These are phyloP conservation scores for Naegleria gruberi DNA, from an alignment of 208 protist genomes.

Conservation along the genomic window DNA sequence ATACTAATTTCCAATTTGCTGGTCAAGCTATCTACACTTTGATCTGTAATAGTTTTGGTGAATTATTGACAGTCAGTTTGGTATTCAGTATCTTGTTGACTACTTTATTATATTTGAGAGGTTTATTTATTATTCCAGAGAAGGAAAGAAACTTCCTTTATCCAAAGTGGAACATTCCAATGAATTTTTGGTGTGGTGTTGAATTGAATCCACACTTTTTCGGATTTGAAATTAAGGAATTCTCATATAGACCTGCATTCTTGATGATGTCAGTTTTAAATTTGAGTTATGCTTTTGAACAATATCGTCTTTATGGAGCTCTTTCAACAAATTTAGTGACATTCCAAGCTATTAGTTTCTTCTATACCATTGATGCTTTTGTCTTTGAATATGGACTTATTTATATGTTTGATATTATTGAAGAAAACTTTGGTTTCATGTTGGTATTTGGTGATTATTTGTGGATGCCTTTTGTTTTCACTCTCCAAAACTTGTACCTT, in stretches of 20 bases:
- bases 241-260: conserved; percentile 55
- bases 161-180: conserved; percentile 29
- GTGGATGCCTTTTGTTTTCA: conserved; percentile 56
- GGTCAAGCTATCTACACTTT: neutral
- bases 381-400: conserved; percentile 44
- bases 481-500: conserved; percentile 49
- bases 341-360: conserved; percentile 21
- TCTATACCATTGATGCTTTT: conserved; percentile 54
- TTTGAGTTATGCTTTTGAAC: conserved; percentile 44
- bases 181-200: conserved; percentile 56
- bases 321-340: neutral
- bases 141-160: neutral
- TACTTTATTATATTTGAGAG: neutral
- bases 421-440: conserved; percentile 61
- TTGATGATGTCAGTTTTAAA: conserved; percentile 47
- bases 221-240: conserved; percentile 58
- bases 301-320: conserved; percentile 34
- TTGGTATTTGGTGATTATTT: conserved; percentile 49
- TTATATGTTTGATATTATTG: conserved; percentile 58
- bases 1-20: neutral
- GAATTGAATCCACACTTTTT: conserved; percentile 54
- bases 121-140: neutral
- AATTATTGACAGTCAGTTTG: neutral
- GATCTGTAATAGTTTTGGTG: neutral
- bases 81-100: neutral